Conservation (phyloP, 129 eudicot genomes). For the Cynara cardunculus region DNA sequence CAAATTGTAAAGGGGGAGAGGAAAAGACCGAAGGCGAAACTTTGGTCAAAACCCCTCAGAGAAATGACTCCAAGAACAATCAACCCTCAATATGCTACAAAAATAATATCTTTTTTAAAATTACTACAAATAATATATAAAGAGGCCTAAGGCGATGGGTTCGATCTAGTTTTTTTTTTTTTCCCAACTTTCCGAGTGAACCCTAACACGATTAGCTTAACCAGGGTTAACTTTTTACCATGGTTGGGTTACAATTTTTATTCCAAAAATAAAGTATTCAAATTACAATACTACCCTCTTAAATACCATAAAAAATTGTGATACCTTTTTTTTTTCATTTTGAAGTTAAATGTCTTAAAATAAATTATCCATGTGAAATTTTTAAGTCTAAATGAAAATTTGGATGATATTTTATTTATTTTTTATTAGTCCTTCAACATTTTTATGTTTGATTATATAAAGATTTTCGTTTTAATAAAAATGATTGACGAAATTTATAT, state of each 20-base stretch:
- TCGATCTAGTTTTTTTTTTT: slow-evolving; percentile 23
- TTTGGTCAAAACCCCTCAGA: slow-evolving; percentile 34
- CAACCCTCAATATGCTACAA: slow-evolving; percentile 25
- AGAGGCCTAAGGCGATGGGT: slow-evolving; percentile 13
- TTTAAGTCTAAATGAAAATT: not conserved
- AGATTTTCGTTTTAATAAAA: not conserved
- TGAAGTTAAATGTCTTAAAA: not conserved
- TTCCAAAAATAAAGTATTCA: not conserved
- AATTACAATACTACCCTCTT: slow-evolving; percentile 23
- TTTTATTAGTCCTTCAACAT: not conserved
- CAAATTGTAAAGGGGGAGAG: slow-evolving; percentile 35
- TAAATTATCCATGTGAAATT: not conserved
- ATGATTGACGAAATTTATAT: too few species aligned
- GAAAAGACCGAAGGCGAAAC: slow-evolving; percentile 23
- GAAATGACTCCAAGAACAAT: slow-evolving; percentile 34
- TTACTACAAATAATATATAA: slow-evolving; percentile 19
- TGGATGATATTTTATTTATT: not conserved
- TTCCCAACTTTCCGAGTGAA: slow-evolving; percentile 21
- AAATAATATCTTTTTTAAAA: slow-evolving; percentile 17
- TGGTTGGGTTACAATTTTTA: slow-evolving; percentile 8
- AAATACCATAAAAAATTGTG: not conserved
- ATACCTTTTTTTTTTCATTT: not conserved
- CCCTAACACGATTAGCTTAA: slow-evolving; percentile 32
- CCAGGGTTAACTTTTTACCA: slow-evolving; percentile 42
- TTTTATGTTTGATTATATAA: not conserved